phyloP scores from a whole-genome alignment of 1,139 yeast genomes.

The Geotrichum reessii region DNA sequence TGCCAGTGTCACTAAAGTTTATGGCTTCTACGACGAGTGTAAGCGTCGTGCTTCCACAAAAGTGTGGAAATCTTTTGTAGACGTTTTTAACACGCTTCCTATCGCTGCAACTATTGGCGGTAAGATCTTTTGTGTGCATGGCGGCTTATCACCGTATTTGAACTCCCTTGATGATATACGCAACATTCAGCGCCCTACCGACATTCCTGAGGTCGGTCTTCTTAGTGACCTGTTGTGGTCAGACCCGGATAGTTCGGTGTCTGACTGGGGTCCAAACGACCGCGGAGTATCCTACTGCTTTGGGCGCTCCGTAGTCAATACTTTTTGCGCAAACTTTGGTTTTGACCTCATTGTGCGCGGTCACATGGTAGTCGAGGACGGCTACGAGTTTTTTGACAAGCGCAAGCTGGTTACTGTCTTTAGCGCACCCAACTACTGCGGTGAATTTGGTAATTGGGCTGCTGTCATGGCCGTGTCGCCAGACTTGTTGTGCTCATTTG shows the following conservation, averaged over 20 bases:
- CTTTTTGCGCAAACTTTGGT: slow-evolving; percentile 62
- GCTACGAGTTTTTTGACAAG: slow-evolving; percentile 78
- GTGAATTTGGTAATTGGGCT: slow-evolving; percentile 86
- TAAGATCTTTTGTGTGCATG: slow-evolving; percentile 76
- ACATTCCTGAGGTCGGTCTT: slow-evolving; percentile 77
- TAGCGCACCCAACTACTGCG: slow-evolving; percentile 87
- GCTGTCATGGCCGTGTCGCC: slow-evolving; percentile 84
- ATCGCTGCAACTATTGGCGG: slow-evolving; percentile 83
- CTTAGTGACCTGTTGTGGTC: slow-evolving; percentile 83
- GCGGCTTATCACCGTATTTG: slow-evolving; percentile 10
- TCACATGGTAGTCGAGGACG: slow-evolving; percentile 92
- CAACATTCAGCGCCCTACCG: slow-evolving; percentile 73
- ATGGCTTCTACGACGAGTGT: slow-evolving; percentile 86
- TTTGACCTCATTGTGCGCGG: slow-evolving; percentile 81
- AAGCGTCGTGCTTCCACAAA: slow-evolving; percentile 64
- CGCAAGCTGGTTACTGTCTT: slow-evolving; percentile 76
- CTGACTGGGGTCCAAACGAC: slow-evolving; percentile 76
- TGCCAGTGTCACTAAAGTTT: slow-evolving; percentile 76
- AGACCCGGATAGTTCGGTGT: slow-evolving; percentile 66
- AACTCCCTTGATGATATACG: slow-evolving; percentile 40
- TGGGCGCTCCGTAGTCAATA: slow-evolving; percentile 66
- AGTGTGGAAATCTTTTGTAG: slow-evolving; percentile 71
- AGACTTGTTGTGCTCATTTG: slow-evolving; percentile 74
- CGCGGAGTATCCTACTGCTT: slow-evolving; percentile 83
- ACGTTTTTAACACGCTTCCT: slow-evolving; percentile 79